A percentile compares a stretch with the other conserved stretches of the same genome.
These are phyloP conservation scores for Vanrija humicola DNA, from an alignment of 1,284 basidiomycete genomes.

Conservation along the genomic window DNA sequence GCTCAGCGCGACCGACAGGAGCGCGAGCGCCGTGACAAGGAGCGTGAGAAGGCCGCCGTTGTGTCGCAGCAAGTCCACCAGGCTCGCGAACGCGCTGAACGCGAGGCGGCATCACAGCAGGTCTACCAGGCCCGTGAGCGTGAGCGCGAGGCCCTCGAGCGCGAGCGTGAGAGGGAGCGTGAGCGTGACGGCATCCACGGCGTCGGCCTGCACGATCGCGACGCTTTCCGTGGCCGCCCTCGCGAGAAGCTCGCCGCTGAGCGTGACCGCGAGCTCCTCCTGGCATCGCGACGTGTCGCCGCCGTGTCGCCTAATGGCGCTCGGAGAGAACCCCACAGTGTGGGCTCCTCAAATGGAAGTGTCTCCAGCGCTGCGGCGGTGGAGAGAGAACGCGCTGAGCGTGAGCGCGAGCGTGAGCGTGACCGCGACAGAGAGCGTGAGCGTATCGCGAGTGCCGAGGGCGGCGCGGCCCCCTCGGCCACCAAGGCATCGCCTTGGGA, in stretches of 20 bases:
- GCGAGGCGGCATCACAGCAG: neutral
- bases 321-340: neutral
- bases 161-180: constrained; percentile 3
- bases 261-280: constrained; percentile 33
- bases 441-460: neutral
- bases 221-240: neutral
- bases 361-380: neutral
- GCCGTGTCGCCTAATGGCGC: constrained; percentile 26
- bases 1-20: constrained; percentile 35
- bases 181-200: neutral
- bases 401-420: neutral
- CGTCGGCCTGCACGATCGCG: neutral
- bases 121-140: constrained; percentile 14
- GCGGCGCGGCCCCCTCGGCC: neutral
- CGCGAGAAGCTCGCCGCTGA: constrained; percentile 26
- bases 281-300: constrained; percentile 27
- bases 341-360: neutral
- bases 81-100: constrained; percentile 2
- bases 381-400: neutral
- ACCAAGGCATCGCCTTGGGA: constrained; percentile 15
- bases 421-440: neutral
- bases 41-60: constrained; percentile 7
- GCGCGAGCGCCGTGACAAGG: constrained; percentile 31
- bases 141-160: constrained; percentile 4
- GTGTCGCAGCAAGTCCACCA: neutral